These are phyloP conservation scores for Glycyrrhiza uralensis DNA, from an alignment of 306 rosid species.

Conservation along the genomic window DNA sequence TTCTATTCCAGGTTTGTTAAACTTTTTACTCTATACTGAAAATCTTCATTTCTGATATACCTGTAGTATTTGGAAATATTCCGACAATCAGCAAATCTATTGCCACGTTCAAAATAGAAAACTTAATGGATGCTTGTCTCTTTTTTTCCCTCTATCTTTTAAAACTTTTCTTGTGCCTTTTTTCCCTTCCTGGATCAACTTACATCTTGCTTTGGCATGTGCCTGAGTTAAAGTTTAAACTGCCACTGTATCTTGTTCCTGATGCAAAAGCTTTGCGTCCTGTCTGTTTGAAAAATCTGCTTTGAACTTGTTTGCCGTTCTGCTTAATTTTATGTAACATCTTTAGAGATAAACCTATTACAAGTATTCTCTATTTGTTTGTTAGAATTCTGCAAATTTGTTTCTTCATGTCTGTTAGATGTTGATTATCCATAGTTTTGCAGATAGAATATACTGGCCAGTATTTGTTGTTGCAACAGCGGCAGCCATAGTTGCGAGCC, in stretches of 20 bases:
- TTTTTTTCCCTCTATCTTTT: not conserved
- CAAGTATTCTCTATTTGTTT: not conserved
- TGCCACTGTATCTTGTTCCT: not conserved
- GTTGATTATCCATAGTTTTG: conserved; percentile 28
- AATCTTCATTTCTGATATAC: not conserved
- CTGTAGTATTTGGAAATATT: not conserved
- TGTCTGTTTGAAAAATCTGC: not conserved
- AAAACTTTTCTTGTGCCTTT: not conserved
- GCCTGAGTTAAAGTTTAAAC: not conserved
- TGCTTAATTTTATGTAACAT: not conserved
- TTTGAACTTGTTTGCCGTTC: not conserved
- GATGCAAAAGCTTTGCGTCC: not conserved
- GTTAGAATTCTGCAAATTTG: not conserved
- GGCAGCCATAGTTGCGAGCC: conserved; percentile 95
- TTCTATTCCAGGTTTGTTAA: conserved; percentile 85
- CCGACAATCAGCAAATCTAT: not conserved
- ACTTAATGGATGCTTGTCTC: not conserved
- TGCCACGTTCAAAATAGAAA: not conserved
- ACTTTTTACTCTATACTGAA: not conserved
- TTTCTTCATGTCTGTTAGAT: conserved; percentile 27
- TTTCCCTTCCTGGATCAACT: not conserved
- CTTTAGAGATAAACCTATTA: conserved; percentile 2
- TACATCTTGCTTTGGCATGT: not conserved
- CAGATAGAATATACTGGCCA: conserved; percentile 84
- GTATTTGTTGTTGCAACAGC: conserved; percentile 84